Conservation (phyloP, 345 rosid species). For the Leavenworthia alabamica region DNA sequence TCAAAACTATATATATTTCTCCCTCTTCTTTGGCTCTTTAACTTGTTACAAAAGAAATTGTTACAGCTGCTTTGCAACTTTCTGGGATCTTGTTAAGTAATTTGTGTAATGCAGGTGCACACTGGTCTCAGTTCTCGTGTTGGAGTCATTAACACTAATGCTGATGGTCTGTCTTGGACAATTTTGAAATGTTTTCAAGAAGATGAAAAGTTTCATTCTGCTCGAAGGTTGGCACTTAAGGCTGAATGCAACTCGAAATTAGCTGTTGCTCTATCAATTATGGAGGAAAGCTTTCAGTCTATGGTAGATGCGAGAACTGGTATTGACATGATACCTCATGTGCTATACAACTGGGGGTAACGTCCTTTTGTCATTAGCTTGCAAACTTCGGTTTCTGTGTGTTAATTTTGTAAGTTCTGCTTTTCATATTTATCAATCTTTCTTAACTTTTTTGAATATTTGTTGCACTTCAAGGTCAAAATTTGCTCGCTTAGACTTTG, state of each 20-base stretch:
- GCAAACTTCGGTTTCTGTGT: slow-evolving; percentile 6
- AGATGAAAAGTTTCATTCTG: slow-evolving; percentile 70
- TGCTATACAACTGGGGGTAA: slow-evolving; percentile 87
- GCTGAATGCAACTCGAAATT: slow-evolving; percentile 93
- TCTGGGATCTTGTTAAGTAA: not conserved
- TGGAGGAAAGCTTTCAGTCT: slow-evolving; percentile 93
- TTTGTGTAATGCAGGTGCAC: slow-evolving; percentile 48
- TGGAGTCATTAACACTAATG: slow-evolving; percentile 48
- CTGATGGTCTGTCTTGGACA: slow-evolving; percentile 69
- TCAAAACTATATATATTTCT: not conserved
- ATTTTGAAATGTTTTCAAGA: slow-evolving; percentile 78
- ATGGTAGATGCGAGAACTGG: slow-evolving; percentile 97
- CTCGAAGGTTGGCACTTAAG: slow-evolving; percentile 63
- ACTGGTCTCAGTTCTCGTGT: slow-evolving; percentile 65
- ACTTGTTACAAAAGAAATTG: slow-evolving; percentile 1
- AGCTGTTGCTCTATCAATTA: slow-evolving; percentile 79
- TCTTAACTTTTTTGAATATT: not conserved
- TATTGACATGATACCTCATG: slow-evolving; percentile 86
- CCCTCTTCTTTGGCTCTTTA: not conserved
- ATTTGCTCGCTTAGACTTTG: slow-evolving; percentile 73
- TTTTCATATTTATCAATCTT: not conserved
- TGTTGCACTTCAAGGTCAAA: slow-evolving; percentile 57
- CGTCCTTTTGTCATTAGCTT: slow-evolving; percentile 7
- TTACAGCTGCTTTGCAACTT: not conserved
- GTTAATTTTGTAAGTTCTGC: not conserved